A percentile compares a stretch with the other conserved stretches of the same genome.
Evolutionary conservation across 192 early-diverging fungal species (phyloP).

Genomic region (Chytriomyces hyalinus): DNA sequence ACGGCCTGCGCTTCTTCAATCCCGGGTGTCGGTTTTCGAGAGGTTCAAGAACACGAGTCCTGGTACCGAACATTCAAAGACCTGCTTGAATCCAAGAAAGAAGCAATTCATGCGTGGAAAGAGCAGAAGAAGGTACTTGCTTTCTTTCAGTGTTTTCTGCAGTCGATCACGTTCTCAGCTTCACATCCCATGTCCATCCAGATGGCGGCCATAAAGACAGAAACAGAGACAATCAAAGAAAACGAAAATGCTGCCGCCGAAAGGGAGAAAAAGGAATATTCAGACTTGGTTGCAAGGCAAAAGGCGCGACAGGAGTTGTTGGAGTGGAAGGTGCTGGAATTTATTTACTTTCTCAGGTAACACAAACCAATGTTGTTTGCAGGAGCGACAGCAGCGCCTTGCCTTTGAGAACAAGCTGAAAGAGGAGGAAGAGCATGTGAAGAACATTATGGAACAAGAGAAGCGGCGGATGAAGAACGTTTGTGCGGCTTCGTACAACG

Average conservation of each 20-base stretch:
- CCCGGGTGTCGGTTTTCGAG: constrained; percentile 24
- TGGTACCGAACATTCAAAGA: constrained; percentile 31
- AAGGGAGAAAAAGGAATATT: not conserved
- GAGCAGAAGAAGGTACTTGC: constrained; percentile 2
- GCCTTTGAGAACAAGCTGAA: constrained; percentile 2
- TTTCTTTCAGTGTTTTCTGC: not conserved
- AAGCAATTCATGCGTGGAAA: constrained; percentile 31
- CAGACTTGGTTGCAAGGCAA: not conserved
- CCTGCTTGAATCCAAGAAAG: constrained; percentile 30
- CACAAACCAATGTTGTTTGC: not conserved
- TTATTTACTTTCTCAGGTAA: not conserved
- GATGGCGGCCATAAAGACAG: not conserved
- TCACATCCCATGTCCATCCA: not conserved
- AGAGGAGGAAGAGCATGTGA: constrained; percentile 4
- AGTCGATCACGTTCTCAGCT: not conserved
- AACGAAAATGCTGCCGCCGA: not conserved
- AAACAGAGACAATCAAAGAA: not conserved
- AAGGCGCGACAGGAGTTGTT: constrained; percentile 4
- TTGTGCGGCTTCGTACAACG: not conserved
- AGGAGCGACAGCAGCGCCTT: constrained; percentile 19
- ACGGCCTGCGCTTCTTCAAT: constrained; percentile 29
- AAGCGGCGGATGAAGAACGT: constrained; percentile 11
- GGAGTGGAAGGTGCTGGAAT: constrained; percentile 24
- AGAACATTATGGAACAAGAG: not conserved
- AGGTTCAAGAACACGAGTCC: constrained; percentile 25